Conservation (phyloP, 164 flowering plant genomes). For the Sedum album region DNA sequence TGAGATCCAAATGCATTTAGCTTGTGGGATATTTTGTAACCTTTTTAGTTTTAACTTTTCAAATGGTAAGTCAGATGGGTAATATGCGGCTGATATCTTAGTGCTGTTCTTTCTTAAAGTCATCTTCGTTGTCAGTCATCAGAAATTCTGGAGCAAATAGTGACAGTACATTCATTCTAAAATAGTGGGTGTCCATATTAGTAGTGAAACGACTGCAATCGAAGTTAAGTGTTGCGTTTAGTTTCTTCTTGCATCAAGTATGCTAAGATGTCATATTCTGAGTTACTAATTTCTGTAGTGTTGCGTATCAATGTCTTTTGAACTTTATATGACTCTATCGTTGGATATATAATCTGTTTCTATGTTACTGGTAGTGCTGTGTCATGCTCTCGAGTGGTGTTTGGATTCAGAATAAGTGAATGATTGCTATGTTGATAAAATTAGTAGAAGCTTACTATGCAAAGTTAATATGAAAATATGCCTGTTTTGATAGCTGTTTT, state of each 20-base stretch:
- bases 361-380: background rate
- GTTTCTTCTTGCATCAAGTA: background rate
- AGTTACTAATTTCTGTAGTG: background rate
- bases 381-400: background rate
- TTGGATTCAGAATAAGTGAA: background rate
- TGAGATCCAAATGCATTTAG: slow-evolving; percentile 9
- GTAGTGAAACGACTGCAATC: background rate
- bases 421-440: background rate
- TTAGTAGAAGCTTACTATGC: too few species aligned
- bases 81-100: background rate
- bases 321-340: background rate
- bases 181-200: background rate
- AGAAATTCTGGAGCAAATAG: slow-evolving; percentile 4
- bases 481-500: too few species aligned
- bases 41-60: background rate
- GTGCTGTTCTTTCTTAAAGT: background rate
- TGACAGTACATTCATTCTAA: background rate
- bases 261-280: background rate
- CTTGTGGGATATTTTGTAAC: background rate
- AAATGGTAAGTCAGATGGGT: background rate
- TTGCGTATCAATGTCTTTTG: background rate
- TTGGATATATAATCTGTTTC: background rate
- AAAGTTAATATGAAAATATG: too few species aligned
- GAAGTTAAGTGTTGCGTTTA: background rate
- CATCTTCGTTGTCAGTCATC: background rate